Evolutionary conservation across 352 stramenopile genomes (phyloP).

Genomic region (Phytophthora lateralis): DNA sequence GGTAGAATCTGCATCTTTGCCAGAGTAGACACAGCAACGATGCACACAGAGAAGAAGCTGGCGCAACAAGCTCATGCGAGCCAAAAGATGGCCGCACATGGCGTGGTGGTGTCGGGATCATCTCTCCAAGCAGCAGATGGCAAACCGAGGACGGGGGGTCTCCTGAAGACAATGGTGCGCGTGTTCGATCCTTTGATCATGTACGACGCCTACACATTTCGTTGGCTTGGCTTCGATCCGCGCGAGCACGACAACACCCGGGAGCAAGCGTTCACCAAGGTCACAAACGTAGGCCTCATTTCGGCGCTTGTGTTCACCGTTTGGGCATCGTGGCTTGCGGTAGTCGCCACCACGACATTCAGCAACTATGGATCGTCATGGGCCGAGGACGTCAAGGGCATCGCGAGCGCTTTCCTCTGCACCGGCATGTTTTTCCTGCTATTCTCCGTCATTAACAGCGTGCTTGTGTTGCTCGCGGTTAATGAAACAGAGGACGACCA

Average conservation of each 20-base stretch:
- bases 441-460: slow-evolving; percentile 38
- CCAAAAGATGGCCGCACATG: background rate
- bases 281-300: slow-evolving; percentile 38
- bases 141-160: background rate
- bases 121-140: background rate
- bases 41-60: background rate
- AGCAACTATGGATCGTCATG: slow-evolving; percentile 22
- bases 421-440: slow-evolving; percentile 32
- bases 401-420: slow-evolving; percentile 22
- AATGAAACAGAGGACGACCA: slow-evolving; percentile 26
- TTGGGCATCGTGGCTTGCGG: slow-evolving; percentile 29
- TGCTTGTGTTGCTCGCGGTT: slow-evolving; percentile 8
- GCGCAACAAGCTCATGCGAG: background rate
- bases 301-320: slow-evolving; percentile 35
- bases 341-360: slow-evolving; percentile 25
- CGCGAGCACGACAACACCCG: slow-evolving; percentile 35
- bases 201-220: slow-evolving; percentile 41
- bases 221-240: slow-evolving; percentile 39
- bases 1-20: no score
- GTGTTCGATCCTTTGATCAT: slow-evolving; percentile 36
- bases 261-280: slow-evolving; percentile 37
- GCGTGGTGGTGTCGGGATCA: background rate
- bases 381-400: slow-evolving; percentile 14
- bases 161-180: slow-evolving; percentile 4
- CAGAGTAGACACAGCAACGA: no score